Conservation (phyloP, 129 eudicot species). For the Lonicera japonica region DNA sequence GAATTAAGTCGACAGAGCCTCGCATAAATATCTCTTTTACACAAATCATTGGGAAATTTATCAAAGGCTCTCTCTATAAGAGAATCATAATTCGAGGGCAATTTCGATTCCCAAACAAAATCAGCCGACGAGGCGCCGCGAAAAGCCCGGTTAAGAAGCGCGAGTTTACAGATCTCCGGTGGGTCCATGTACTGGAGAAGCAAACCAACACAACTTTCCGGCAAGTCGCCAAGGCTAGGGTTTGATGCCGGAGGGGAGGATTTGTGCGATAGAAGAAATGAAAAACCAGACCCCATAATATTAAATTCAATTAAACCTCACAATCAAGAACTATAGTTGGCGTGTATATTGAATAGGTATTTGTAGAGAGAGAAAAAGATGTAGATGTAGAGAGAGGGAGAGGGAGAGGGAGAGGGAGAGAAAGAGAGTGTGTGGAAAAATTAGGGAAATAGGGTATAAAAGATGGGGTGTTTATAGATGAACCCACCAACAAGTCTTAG, state of each 20-base stretch:
- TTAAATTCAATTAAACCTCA: too few relatives aligned
- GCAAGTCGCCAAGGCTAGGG: slow-evolving; percentile 71
- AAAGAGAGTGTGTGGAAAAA: too few relatives aligned
- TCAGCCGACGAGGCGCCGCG: slow-evolving; percentile 84
- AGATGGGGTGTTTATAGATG: too few relatives aligned
- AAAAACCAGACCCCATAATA: slow-evolving; percentile 49
- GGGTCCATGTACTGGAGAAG: slow-evolving; percentile 58
- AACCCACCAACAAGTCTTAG: too few relatives aligned
- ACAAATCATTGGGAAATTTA: slow-evolving; percentile 27
- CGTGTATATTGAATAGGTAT: too few relatives aligned
- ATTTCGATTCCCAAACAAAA: slow-evolving; percentile 81
- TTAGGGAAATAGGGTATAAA: too few relatives aligned
- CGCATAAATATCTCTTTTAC: slow-evolving; percentile 69
- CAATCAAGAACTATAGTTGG: too few relatives aligned
- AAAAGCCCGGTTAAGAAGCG: slow-evolving; percentile 61
- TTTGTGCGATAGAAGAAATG: slow-evolving; percentile 20
- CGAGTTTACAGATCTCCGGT: slow-evolving; percentile 61
- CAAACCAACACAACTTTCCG: slow-evolving; percentile 77
- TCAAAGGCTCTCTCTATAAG: slow-evolving; percentile 39
- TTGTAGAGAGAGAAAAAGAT: too few relatives aligned
- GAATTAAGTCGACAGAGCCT: slow-evolving; percentile 46
- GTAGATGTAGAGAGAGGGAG: too few relatives aligned
- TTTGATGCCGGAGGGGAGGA: slow-evolving; percentile 16
- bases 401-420: too few relatives aligned
- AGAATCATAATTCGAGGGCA: slow-evolving; percentile 58